Evolutionary conservation across 2,329 filamentous ascomycete species (phyloP), one percentile per base, ranked within the genome.

Genomic region (Fusarium continuum): DNA sequence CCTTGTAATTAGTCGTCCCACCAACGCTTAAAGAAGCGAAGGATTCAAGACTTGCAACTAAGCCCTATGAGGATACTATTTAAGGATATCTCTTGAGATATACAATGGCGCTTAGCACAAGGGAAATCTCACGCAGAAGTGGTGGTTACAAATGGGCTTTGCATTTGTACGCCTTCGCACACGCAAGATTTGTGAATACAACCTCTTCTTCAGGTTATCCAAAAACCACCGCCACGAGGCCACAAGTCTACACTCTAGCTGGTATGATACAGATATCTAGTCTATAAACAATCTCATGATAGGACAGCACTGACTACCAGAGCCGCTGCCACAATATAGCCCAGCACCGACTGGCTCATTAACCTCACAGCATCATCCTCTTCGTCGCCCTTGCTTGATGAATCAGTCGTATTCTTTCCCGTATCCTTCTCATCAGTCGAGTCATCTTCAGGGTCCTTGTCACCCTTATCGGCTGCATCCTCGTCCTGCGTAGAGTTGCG

Each of bases 291-390:
- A 1, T 16, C 14, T 59, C 17, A 63, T 16, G 46, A 43, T 6
- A 63, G 39, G 13, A 65, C 23, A 7, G 34, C 28, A 4, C 25
- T 39, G 0, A 58, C 46, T 2, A 25, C 34, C 32, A 67, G 22
- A 14, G 57, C 57, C 6, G 49, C 52, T 7, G 56, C 25, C 8
- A 68, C 13, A 1, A 53, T 43, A 35, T 63, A 67, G 0, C 64
- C 51, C 20, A 67, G 3, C 7, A 52, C 17, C 2, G 64, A 59
- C 16, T 34, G 48, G 0, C 31, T 40, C 40, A 34, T 35, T 3
- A 63, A 14, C 1, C 26, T 35, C 9, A 41, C 17, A 2, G 64
- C 64, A 20, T 36, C 16, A 19, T 65, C 64, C 14, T 65, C 61
- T 5, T 67, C 43, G n/a, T 64, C 61, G 2, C 41, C 63, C 6